Evolutionary conservation across 108 stramenopile genomes (phyloP).

Genomic region (Fragilaria crotonensis): DNA sequence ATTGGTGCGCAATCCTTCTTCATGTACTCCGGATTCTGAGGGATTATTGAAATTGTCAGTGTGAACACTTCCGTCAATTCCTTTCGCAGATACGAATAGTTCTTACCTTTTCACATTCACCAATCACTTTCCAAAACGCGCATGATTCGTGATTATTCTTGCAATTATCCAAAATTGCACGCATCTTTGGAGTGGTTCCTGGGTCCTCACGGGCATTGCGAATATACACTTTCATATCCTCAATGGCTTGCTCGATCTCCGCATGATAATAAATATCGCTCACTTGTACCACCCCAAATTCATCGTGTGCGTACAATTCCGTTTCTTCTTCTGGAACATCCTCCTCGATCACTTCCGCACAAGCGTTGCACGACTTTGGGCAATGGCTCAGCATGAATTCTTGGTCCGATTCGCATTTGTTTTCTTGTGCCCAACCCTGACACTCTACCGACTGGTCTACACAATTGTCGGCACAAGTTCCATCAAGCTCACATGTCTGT

Average conservation of each 20-base stretch:
- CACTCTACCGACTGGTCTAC: background rate
- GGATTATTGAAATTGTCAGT: constrained; percentile 6
- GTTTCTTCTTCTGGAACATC: background rate
- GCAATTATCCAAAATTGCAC: constrained; percentile 24
- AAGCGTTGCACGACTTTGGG: background rate
- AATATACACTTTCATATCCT: constrained; percentile 3
- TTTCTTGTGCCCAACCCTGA: background rate
- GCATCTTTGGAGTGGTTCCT: background rate
- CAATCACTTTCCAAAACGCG: constrained; percentile 56
- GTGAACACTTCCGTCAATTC: background rate
- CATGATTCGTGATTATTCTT: constrained; percentile 48
- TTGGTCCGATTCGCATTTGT: background rate
- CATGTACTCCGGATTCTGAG: constrained; percentile 32
- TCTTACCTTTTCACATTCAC: constrained; percentile 49
- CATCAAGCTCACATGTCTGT: background rate
- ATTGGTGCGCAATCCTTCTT: constrained; percentile 57
- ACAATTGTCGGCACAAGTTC: background rate
- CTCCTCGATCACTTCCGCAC: background rate
- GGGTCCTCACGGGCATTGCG: background rate
- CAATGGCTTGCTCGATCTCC: background rate
- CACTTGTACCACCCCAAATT: background rate
- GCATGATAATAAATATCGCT: background rate
- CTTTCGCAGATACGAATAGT: background rate
- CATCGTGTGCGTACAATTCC: background rate
- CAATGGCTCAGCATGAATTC: background rate